These are phyloP conservation scores for Cryphonectria parasitica DNA, from an alignment of 2,329 filamentous ascomycete species.

Conservation along the genomic window DNA sequence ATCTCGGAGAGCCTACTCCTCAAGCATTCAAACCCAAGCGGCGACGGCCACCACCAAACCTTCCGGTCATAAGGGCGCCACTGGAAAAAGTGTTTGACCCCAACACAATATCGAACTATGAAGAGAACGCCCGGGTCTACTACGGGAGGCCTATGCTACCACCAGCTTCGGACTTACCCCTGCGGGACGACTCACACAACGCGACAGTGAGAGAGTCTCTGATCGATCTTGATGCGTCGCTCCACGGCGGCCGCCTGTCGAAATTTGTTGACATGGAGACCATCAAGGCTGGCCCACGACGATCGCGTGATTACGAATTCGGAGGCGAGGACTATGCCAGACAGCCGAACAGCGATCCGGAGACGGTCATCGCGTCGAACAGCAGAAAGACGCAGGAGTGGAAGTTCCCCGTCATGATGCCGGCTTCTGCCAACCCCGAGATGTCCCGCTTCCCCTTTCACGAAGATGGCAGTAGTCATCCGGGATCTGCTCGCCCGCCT, in stretches of 20 bases:
- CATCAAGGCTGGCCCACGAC: slow-evolving; percentile 54
- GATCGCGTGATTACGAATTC: slow-evolving; percentile 55
- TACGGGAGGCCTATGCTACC: slow-evolving; percentile 55
- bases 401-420: slow-evolving; percentile 56
- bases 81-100: slow-evolving; percentile 69
- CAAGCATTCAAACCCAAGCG: slow-evolving; percentile 50
- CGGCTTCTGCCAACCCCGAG: slow-evolving; percentile 53
- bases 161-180: slow-evolving; percentile 58
- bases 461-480: slow-evolving; percentile 35
- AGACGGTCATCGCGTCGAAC: slow-evolving; percentile 48
- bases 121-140: slow-evolving; percentile 65
- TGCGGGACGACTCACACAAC: slow-evolving; percentile 60
- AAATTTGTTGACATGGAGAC: slow-evolving; percentile 66
- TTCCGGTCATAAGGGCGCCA: slow-evolving; percentile 61
- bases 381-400: slow-evolving; percentile 51
- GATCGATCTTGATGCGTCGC: slow-evolving; percentile 66
- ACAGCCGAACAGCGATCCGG: slow-evolving; percentile 61
- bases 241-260: slow-evolving; percentile 59
- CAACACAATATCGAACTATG: slow-evolving; percentile 66
- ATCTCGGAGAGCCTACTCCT: slow-evolving; percentile 43
- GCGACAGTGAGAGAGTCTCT: slow-evolving; percentile 62
- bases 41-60: slow-evolving; percentile 60
- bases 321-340: slow-evolving; percentile 50
- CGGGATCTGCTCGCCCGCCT: slow-evolving; percentile 41
- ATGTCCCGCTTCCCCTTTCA: slow-evolving; percentile 49